Percentiles rank a stretch among this genome's conserved stretches.
Conservation (phyloP, 371 early-diverging fungal species). For the Mucor plumbeus region DNA sequence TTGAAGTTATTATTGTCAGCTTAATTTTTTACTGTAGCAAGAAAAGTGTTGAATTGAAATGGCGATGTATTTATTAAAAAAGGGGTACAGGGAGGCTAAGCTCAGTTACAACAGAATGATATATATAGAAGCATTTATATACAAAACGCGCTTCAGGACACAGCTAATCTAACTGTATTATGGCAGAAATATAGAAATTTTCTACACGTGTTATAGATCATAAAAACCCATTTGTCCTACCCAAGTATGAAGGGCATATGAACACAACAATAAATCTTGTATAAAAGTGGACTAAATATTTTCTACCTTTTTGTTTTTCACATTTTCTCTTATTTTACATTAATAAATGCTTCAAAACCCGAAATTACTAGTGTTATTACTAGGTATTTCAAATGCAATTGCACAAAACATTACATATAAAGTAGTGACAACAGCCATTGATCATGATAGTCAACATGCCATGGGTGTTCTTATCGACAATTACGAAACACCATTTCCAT, state of each 20-base stretch:
- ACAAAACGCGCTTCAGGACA: neutral
- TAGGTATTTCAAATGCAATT: constrained; percentile 7
- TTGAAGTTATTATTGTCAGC: no score
- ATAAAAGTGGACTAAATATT: neutral
- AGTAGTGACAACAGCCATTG: constrained; percentile 6
- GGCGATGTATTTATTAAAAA: neutral
- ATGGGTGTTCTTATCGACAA: constrained; percentile 3
- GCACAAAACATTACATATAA: constrained; percentile 3
- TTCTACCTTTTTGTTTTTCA: neutral
- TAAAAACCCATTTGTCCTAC: constrained; percentile 5
- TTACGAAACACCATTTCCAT: neutral
- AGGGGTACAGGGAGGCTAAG: neutral
- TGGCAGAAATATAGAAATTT: neutral
- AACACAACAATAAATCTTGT: neutral
- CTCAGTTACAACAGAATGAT: neutral
- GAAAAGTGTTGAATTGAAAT: neutral
- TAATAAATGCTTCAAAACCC: neutral
- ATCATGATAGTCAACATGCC: neutral
- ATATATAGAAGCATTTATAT: no score
- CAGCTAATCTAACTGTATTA: neutral
- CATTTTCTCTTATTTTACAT: neutral
- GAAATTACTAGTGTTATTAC: neutral
- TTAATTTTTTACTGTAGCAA: no score
- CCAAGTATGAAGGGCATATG: neutral
- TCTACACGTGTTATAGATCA: constrained; percentile 1